A percentile compares a stretch with the other conserved stretches of the same genome.
Conservation (phyloP, 2,329 filamentous ascomycete species). For the Aspergillus sp. region DNA sequence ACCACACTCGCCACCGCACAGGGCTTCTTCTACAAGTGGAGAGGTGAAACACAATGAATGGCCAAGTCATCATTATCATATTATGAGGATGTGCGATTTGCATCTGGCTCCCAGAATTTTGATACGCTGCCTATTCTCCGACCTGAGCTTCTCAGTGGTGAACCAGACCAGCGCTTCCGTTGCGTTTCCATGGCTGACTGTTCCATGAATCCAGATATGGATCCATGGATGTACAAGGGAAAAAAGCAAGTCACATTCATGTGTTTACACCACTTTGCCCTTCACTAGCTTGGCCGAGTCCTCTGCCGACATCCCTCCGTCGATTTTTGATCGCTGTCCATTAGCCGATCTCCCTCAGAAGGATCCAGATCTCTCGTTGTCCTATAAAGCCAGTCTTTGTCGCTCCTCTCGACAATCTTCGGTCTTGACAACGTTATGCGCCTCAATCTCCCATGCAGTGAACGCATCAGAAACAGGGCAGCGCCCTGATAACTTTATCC, state of each 20-base stretch:
- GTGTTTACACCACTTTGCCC: background rate
- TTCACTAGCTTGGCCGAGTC: background rate
- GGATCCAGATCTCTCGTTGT: too few relatives aligned
- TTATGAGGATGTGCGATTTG: slow-evolving; percentile 9
- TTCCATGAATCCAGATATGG: slow-evolving; percentile 8
- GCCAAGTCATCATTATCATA: slow-evolving; percentile 1
- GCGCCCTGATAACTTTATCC: background rate
- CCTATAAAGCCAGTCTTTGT: too few relatives aligned
- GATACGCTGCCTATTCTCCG: background rate
- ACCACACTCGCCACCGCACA: slow-evolving; percentile 19
- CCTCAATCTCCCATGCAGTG: background rate
- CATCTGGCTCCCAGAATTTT: slow-evolving; percentile 10
- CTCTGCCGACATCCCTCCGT: too few relatives aligned
- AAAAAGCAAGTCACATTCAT: background rate
- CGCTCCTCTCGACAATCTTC: too few relatives aligned
- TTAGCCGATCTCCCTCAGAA: too few relatives aligned
- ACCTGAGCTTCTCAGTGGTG: slow-evolving; percentile 1
- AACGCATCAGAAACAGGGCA: background rate
- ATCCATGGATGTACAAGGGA: background rate
- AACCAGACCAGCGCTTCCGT: slow-evolving; percentile 14
- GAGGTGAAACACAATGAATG: slow-evolving; percentile 10
- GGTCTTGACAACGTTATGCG: too few relatives aligned
- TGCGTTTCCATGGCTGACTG: slow-evolving; percentile 16
- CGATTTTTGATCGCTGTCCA: too few relatives aligned
- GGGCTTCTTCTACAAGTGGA: slow-evolving; percentile 16